phyloP scores from a whole-genome alignment of 2,329 filamentous ascomycete species.

The Canariomyces notabilis region DNA sequence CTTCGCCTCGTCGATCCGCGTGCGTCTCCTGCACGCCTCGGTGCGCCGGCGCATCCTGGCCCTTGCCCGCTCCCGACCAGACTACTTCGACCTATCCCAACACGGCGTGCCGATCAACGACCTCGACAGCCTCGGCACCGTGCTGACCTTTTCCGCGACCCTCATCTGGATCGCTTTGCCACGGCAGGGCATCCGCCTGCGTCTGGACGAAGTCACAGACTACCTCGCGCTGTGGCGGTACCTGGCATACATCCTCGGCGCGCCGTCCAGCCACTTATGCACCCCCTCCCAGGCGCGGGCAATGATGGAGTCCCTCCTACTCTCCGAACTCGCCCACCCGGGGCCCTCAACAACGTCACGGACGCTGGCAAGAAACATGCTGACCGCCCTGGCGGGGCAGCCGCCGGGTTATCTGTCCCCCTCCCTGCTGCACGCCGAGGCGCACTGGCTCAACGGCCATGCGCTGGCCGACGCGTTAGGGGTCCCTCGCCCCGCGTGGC shows the following conservation, averaged over 20 bases:
- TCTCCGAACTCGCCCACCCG: conserved; percentile 63
- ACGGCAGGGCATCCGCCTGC: conserved; percentile 64
- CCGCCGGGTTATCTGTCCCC: conserved; percentile 61
- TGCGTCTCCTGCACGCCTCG: conserved; percentile 63
- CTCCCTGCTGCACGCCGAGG: conserved; percentile 62
- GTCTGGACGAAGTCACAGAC: conserved; percentile 57
- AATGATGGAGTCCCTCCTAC: conserved; percentile 63
- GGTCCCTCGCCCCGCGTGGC: conserved; percentile 50
- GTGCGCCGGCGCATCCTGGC: conserved; percentile 61
- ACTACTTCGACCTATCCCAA: conserved; percentile 56
- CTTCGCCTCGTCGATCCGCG: conserved; percentile 59
- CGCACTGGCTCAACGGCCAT: conserved; percentile 65
- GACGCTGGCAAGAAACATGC: conserved; percentile 69
- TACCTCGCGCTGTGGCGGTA: conserved; percentile 75
- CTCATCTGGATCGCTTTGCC: conserved; percentile 66
- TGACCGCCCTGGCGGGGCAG: conserved; percentile 59
- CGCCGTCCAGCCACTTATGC: conserved; percentile 55
- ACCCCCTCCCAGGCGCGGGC: conserved; percentile 44
- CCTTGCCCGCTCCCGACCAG: conserved; percentile 46
- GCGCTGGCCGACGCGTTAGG: conserved; percentile 56
- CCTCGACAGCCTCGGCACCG: conserved; percentile 67
- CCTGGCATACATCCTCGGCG: conserved; percentile 66
- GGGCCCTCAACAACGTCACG: conserved; percentile 57
- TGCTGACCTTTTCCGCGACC: conserved; percentile 63
- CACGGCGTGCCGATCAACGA: conserved; percentile 69